phyloP scores from a whole-genome alignment of 176 grass and related monocot genomes.

The Raddia distichophylla region DNA sequence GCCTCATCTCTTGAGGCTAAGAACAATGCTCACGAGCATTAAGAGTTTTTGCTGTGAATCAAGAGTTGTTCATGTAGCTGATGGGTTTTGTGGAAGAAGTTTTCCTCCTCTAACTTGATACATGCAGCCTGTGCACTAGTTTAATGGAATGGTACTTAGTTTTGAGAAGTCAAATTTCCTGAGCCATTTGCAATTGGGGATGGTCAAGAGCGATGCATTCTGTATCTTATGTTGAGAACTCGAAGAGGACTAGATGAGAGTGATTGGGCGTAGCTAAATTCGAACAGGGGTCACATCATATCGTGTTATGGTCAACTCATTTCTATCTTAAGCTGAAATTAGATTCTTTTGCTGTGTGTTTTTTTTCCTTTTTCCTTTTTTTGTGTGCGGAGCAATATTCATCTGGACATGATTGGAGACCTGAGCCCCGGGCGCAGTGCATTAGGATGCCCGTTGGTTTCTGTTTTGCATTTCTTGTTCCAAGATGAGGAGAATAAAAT shows the following conservation, averaged over 20 bases:
- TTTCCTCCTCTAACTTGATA: slow-evolving; percentile 24
- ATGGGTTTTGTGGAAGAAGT: slow-evolving; percentile 26
- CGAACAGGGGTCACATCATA: neutral
- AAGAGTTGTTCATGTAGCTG: slow-evolving; percentile 41
- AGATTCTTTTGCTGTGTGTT: slow-evolving; percentile 20
- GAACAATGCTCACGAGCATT: slow-evolving; percentile 14
- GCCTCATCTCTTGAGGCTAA: slow-evolving; percentile 40
- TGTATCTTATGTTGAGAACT: slow-evolving; percentile 21
- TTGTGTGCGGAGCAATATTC: slow-evolving; percentile 8
- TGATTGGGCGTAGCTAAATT: slow-evolving; percentile 16
- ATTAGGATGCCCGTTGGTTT: neutral
- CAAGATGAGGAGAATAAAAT: neutral
- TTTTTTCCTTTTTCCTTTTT: slow-evolving; percentile 32
- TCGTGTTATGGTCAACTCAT: neutral
- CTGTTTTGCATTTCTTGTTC: neutral
- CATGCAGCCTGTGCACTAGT: slow-evolving; percentile 6
- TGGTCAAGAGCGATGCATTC: slow-evolving; percentile 4
- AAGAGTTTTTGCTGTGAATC: slow-evolving; percentile 37
- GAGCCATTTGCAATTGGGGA: neutral
- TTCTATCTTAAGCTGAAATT: slow-evolving; percentile 22
- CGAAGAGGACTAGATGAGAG: neutral
- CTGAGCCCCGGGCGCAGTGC: neutral
- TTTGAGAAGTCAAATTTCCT: neutral
- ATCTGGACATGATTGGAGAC: neutral
- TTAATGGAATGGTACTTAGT: neutral